Percentiles rank a stretch among this genome's conserved stretches.
Evolutionary conservation across 1,284 basidiomycete genomes (phyloP).

Genomic region (Pseudozyma sp.): DNA sequence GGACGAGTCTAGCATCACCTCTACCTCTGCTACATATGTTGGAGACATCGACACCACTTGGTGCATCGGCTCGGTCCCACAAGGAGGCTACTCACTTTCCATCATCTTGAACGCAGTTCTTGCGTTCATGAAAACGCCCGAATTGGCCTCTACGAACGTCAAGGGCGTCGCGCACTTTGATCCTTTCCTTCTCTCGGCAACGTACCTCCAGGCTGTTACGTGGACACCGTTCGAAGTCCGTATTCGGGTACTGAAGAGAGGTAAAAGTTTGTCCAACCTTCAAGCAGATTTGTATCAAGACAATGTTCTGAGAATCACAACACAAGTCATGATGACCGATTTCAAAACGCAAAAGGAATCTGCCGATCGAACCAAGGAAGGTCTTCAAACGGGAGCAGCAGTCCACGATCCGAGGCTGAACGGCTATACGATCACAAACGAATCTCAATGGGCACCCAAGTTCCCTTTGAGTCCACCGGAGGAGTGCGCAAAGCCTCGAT

Average conservation of each 20-base stretch:
- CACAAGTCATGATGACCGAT: conserved; percentile 43
- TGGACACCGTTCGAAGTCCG: conserved; percentile 15
- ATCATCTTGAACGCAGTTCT: conserved; percentile 48
- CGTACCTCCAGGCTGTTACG: conserved; percentile 41
- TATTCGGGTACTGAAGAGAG: conserved; percentile 31
- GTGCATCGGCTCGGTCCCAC: conserved; percentile 50
- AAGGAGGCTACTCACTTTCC: conserved; percentile 50
- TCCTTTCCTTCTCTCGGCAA: conserved; percentile 36
- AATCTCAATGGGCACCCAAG: conserved; percentile 26
- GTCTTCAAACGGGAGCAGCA: neutral
- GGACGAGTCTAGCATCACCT: conserved; percentile 22
- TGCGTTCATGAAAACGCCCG: conserved; percentile 42
- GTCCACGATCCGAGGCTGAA: conserved; percentile 23
- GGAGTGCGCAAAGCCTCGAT: neutral
- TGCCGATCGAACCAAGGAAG: conserved; percentile 12
- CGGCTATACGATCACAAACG: conserved; percentile 28
- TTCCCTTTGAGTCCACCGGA: conserved; percentile 22
- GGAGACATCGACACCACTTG: conserved; percentile 37
- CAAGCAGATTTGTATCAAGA: conserved; percentile 45
- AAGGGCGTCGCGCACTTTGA: conserved; percentile 27
- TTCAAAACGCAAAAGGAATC: conserved; percentile 18
- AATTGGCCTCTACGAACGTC: conserved; percentile 24
- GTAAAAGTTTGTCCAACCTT: conserved; percentile 41
- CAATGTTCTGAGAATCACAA: conserved; percentile 22
- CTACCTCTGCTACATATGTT: conserved; percentile 15